Conservation (phyloP, 83 land plant genomes). For the Thuja plicata region DNA sequence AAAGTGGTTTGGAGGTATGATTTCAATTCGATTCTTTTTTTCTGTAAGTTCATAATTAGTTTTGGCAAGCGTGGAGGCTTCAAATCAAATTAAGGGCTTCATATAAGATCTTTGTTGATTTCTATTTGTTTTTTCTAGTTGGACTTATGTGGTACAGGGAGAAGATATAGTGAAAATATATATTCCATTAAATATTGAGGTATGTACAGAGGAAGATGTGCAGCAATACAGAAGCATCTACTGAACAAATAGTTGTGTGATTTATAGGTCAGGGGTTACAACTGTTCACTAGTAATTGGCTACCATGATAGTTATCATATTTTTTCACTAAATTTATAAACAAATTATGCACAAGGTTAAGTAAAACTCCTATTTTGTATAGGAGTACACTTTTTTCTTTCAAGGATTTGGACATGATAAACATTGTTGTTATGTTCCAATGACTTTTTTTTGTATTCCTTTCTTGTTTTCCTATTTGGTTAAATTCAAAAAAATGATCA, state of each 20-base stretch:
- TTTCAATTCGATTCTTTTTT: background rate
- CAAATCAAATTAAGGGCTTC: background rate
- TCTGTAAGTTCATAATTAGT: background rate
- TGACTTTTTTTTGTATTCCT: no score
- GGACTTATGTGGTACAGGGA: background rate
- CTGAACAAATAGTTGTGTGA: background rate
- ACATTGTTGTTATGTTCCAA: no score
- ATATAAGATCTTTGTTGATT: background rate
- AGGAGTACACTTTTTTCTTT: no score
- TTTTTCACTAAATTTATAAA: no score
- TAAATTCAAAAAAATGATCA: background rate
- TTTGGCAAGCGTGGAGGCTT: background rate
- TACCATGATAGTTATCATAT: no score
- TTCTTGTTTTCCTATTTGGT: no score
- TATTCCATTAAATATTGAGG: background rate
- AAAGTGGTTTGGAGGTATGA: conserved; percentile 49
- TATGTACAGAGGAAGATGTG: background rate
- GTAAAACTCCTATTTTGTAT: no score
- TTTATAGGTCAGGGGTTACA: background rate
- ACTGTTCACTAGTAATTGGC: background rate
- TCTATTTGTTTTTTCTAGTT: background rate
- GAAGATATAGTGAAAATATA: background rate
- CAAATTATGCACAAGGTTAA: no score
- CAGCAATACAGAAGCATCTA: background rate
- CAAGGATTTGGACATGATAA: no score